phyloP scores from a whole-genome alignment of 1,284 basidiomycete genomes.

The Paramarasmius palmivorus region DNA sequence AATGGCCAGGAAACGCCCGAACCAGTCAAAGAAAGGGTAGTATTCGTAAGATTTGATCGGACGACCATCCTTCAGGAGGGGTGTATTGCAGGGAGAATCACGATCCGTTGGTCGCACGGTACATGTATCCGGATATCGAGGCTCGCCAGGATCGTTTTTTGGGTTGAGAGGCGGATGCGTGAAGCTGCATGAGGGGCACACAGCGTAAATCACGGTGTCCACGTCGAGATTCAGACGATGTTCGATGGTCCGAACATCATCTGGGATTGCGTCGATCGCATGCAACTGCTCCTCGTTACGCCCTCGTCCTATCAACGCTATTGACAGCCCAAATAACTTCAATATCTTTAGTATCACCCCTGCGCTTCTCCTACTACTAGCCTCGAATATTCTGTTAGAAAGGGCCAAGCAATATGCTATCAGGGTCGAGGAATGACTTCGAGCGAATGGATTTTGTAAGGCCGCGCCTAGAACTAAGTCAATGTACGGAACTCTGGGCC shows the following conservation, averaged over 20 bases:
- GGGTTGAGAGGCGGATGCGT: neutral
- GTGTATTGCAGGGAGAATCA: neutral
- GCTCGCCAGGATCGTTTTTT: too few relatives aligned
- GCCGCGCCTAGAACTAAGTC: too few relatives aligned
- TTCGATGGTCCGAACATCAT: neutral
- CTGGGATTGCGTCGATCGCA: neutral
- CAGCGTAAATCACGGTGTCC: neutral
- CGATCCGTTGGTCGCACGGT: neutral
- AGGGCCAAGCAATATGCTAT: too few relatives aligned
- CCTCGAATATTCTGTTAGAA: too few relatives aligned
- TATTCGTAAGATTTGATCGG: slow-evolving; percentile 7
- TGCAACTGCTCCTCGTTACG: too few relatives aligned
- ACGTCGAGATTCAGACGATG: neutral
- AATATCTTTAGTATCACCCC: too few relatives aligned
- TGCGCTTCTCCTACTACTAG: too few relatives aligned
- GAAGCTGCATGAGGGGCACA: neutral
- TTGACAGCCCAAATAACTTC: too few relatives aligned
- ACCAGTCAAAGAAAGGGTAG: slow-evolving; percentile 9
- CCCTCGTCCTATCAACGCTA: too few relatives aligned
- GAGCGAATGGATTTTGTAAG: too few relatives aligned
- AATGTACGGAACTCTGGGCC: too few relatives aligned
- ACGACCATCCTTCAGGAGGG: neutral
- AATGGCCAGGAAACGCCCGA: slow-evolving; percentile 3
- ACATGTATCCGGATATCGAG: neutral
- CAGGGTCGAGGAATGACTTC: too few relatives aligned